Conservation (phyloP, 345 rosid species). For the Chamaenerion angustifolium region DNA sequence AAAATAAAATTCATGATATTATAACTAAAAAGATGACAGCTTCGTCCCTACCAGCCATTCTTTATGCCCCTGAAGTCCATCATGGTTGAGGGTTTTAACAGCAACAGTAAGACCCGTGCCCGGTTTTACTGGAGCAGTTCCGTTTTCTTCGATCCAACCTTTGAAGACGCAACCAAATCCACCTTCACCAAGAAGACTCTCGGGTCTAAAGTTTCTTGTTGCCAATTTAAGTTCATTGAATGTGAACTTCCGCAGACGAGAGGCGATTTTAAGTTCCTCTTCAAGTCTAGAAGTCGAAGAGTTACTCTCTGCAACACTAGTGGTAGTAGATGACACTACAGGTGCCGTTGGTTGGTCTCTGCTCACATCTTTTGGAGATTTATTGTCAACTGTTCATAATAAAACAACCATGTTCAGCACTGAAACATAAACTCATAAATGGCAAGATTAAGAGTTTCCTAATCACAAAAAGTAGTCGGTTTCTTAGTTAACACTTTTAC, state of each 20-base stretch:
- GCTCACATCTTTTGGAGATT: conserved; percentile 55
- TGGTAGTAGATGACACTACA: conserved; percentile 54
- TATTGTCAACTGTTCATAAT: conserved; percentile 36
- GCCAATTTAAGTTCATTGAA: conserved; percentile 88
- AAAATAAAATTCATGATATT: not conserved
- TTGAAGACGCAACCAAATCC: conserved; percentile 96
- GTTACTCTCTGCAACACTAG: conserved; percentile 73
- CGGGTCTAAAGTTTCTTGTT: conserved; percentile 90
- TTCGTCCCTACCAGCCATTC: conserved; percentile 68
- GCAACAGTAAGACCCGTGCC: conserved; percentile 98
- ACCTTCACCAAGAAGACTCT: conserved; percentile 97
- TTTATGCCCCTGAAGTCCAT: conserved; percentile 97
- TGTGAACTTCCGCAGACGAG: conserved; percentile 67
- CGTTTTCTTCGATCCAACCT: conserved; percentile 97
- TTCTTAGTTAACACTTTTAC: not conserved
- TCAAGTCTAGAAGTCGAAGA: conserved; percentile 73
- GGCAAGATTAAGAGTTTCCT: not conserved
- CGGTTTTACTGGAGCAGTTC: conserved; percentile 94
- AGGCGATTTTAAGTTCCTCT: conserved; percentile 74
- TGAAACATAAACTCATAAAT: not conserved
- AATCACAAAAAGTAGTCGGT: conserved; percentile 1
- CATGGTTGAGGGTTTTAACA: conserved; percentile 92
- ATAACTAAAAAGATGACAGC: not conserved
- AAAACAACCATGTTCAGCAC: not conserved
- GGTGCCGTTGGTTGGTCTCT: conserved; percentile 55